phyloP scores from a whole-genome alignment of 768 basidiomycete genomes.

The Cantharellus anzutake region DNA sequence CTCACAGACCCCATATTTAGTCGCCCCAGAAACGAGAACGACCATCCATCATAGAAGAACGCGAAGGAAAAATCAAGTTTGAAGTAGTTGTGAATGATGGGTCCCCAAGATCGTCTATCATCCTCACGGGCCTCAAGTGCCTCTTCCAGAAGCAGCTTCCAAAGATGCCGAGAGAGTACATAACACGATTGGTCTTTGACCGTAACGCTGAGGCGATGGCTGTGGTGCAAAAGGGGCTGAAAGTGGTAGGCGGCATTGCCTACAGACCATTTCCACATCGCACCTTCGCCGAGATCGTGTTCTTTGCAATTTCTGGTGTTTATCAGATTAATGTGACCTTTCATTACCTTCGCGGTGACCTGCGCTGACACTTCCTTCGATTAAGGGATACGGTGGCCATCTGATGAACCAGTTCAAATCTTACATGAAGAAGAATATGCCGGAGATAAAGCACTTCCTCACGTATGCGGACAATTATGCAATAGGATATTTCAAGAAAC shows the following conservation, averaged over 20 bases:
- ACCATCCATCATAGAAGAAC: constrained; percentile 59
- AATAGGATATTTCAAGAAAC: constrained; percentile 97
- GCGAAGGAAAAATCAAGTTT: constrained; percentile 66
- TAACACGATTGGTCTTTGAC: constrained; percentile 87
- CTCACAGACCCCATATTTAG: constrained; percentile 16
- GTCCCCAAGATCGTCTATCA: constrained; percentile 53
- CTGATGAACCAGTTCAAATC: constrained; percentile 98
- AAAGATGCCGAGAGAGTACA: constrained; percentile 98
- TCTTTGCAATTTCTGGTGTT: constrained; percentile 90
- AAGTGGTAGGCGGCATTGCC: constrained; percentile 95
- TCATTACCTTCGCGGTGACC: neutral
- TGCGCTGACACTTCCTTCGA: neutral
- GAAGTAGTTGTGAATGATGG: constrained; percentile 71
- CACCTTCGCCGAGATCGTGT: constrained; percentile 94
- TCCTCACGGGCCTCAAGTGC: constrained; percentile 89
- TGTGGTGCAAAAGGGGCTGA: constrained; percentile 85
- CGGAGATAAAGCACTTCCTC: constrained; percentile 82
- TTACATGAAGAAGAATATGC: constrained; percentile 67
- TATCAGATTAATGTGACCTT: constrained; percentile 83
- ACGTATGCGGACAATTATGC: constrained; percentile 99
- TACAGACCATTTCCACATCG: constrained; percentile 91
- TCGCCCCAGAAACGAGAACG: constrained; percentile 39
- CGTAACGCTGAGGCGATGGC: constrained; percentile 81
- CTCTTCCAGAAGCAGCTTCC: constrained; percentile 94
- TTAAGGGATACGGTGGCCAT: constrained; percentile 90